A percentile compares a stretch with the other conserved stretches of the same genome.
These are phyloP conservation scores for Triticum turgidum DNA, from an alignment of 176 grass and related monocot species.

Conservation along the genomic window DNA sequence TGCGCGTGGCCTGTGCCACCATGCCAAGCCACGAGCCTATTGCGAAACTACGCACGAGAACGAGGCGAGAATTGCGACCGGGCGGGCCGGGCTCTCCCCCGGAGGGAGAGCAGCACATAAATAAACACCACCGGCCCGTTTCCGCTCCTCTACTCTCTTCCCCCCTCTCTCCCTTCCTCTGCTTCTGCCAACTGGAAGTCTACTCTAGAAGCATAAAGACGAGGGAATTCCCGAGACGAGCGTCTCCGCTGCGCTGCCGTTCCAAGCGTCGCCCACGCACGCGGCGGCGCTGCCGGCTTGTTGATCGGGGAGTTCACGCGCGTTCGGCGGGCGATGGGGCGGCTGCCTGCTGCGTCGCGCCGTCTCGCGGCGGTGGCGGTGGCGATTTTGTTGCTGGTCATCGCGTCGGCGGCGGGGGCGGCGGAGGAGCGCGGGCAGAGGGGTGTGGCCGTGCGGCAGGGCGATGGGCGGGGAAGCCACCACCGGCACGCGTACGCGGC, in stretches of 20 bases:
- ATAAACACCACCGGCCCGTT: conserved; percentile 14
- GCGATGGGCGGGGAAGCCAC: background rate
- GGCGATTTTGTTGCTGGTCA: background rate
- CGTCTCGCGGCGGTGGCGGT: background rate
- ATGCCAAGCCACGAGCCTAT: background rate
- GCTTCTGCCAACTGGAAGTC: conserved; percentile 15
- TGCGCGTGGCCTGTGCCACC: too few relatives aligned
- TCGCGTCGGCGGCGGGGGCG: background rate
- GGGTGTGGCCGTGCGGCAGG: conserved; percentile 10
- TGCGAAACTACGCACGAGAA: background rate
- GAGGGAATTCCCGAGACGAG: background rate
- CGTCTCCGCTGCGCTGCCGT: background rate
- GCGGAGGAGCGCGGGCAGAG: background rate
- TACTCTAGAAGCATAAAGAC: background rate
- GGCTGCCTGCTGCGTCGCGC: background rate
- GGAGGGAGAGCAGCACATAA: conserved; percentile 1
- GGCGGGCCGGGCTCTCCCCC: background rate
- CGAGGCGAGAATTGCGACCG: background rate
- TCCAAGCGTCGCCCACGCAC: background rate
- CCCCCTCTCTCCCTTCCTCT: background rate
- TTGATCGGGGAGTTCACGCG: background rate
- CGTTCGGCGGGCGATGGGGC: conserved; percentile 24
- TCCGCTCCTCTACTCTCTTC: background rate
- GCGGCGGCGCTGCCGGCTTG: background rate
- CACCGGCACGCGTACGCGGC: conserved; percentile 84